These are phyloP conservation scores for Beta vulgaris DNA, from an alignment of 148 eudicot species.

Conservation along the genomic window DNA sequence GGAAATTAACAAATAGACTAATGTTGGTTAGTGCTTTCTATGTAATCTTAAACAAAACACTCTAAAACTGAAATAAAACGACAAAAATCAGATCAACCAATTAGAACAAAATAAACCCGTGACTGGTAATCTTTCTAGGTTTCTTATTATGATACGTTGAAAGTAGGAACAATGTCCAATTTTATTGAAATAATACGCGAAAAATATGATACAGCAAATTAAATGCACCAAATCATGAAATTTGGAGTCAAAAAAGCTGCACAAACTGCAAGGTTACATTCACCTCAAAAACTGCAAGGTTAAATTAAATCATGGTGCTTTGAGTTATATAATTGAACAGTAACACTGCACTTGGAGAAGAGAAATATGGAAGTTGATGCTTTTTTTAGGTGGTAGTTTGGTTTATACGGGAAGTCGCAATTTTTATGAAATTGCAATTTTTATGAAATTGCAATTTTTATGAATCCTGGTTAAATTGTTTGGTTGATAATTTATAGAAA, in stretches of 20 bases:
- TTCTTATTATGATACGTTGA: background rate
- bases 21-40: background rate
- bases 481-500: no score
- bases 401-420: no score
- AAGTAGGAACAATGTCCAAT: no score
- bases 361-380: background rate
- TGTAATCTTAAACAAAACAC: background rate
- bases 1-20: no score
- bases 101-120: constrained; percentile 3
- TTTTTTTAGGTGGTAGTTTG: no score
- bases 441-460: no score
- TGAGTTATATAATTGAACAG: background rate
- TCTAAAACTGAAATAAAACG: background rate
- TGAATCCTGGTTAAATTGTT: no score
- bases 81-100: constrained; percentile 3
- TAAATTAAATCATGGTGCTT: background rate
- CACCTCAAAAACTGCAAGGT: constrained; percentile 19
- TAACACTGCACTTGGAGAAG: background rate
- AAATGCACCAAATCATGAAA: background rate
- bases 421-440: no score
- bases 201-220: background rate
- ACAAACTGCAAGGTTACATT: constrained; percentile 17
- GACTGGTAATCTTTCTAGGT: background rate
- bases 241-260: constrained; percentile 23
- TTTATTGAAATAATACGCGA: background rate